Evolutionary conservation across 768 basidiomycete species (phyloP), one percentile per base, ranked within the genome.

Genomic region (Lentinula boryana): DNA sequence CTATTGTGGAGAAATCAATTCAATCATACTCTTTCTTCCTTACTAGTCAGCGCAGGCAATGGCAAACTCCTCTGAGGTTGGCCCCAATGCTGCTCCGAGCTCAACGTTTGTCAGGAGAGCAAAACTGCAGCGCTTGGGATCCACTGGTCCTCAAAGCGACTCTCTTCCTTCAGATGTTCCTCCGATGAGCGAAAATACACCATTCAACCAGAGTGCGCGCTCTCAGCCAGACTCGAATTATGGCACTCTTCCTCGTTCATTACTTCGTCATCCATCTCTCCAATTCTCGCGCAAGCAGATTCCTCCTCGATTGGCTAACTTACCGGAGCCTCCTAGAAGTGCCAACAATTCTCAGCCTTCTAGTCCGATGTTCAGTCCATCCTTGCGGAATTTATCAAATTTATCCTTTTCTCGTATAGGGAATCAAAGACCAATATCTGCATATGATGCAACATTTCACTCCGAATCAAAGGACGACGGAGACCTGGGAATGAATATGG

Each of bases 341-440:
- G 56, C 65, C 23, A 69, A 79, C 7, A 60, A 70, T 61, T 79
- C 80, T 33, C 69, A 67, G 55, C 75, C 80, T 7, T 59, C 72
- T 3, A 72, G 74, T 56, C 74, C 78, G 6, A 62, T 63, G 21
- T 66, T 68, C 52, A 68, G 75, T 5, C 70, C 81, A 35, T 72
- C 81, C 27, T 69, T 71, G 43, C 70, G 77, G 41, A 70, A 74
- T n/a, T n/a, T 56, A n/a, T 32, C 38, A 2, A 75, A 77, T 54
- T 60, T 77, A 6, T 70, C 78, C 4, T 76, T 72, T 43, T 73
- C 79, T 63, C 68, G 76, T 54, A 70, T 83, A 52, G 76, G 71
- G 53, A 64, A 75, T 40, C 80, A 84, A 65, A 81, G 89, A 8
- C 87, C 86, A 0, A 87, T 91, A 59, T 87, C 88, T 2, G 82